Conservation (phyloP, 106 monocot species). For the Apostasia shenzhenica region DNA sequence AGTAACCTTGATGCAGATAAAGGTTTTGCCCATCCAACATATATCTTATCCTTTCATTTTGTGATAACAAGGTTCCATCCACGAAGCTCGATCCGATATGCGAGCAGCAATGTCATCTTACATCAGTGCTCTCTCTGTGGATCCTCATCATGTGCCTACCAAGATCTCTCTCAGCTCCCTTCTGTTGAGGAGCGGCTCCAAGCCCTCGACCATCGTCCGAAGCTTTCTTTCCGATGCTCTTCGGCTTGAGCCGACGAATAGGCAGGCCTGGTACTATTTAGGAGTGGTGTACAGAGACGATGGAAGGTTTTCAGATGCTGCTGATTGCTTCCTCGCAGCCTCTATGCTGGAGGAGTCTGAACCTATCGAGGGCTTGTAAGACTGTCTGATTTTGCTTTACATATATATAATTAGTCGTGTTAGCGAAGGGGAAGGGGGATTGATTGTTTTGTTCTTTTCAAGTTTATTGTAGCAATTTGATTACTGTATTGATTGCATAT, state of each 20-base stretch:
- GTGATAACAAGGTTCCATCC: neutral
- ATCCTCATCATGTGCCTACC: conserved; percentile 1
- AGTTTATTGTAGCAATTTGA: too few species aligned
- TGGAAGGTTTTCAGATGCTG: conserved; percentile 6
- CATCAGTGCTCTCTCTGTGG: neutral
- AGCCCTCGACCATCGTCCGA: neutral
- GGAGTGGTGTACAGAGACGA: conserved; percentile 9
- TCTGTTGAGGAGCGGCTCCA: conserved; percentile 3
- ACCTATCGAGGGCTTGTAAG: conserved; percentile 1
- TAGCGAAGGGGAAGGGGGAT: too few species aligned
- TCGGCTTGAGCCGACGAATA: conserved; percentile 1
- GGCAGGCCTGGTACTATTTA: neutral
- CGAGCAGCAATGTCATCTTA: conserved; percentile 4
- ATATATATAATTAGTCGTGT: too few species aligned
- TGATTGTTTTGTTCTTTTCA: too few species aligned
- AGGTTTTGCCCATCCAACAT: too few species aligned
- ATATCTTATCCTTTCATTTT: neutral
- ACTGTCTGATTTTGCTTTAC: neutral
- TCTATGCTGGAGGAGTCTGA: conserved; percentile 7
- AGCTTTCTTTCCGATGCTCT: conserved; percentile 6
- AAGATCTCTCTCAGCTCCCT: conserved; percentile 6
- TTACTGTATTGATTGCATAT: too few species aligned
- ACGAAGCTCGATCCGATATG: conserved; percentile 7
- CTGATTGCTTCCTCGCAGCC: conserved; percentile 8
- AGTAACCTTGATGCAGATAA: too few species aligned